phyloP scores from a whole-genome alignment of 371 early-diverging fungal genomes.

The Circinella minor region DNA sequence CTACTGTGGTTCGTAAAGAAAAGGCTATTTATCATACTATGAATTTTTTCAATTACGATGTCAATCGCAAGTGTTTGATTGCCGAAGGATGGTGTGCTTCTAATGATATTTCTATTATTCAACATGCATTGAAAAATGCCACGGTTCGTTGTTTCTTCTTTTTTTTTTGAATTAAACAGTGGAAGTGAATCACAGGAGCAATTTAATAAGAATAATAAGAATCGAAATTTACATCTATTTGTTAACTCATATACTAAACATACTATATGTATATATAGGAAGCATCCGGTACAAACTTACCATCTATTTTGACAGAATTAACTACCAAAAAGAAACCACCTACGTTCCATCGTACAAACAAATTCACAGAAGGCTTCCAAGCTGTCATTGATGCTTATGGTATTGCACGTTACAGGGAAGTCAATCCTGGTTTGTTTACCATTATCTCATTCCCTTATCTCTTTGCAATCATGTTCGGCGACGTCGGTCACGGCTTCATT shows the following conservation, averaged over 20 bases:
- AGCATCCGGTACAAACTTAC: slow-evolving; percentile 83
- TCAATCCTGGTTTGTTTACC: slow-evolving; percentile 99
- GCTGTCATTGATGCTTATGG: slow-evolving; percentile 98
- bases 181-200: too few relatives aligned
- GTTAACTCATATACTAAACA: too few relatives aligned
- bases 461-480: slow-evolving; percentile 99
- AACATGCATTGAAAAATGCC: slow-evolving; percentile 83
- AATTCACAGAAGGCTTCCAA: slow-evolving; percentile 97
- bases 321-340: slow-evolving; percentile 90
- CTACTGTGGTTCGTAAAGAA: slow-evolving; percentile 91
- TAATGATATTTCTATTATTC: slow-evolving; percentile 77
- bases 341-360: slow-evolving; percentile 95
- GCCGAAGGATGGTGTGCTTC: slow-evolving; percentile 98
- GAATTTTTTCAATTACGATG: slow-evolving; percentile 94
- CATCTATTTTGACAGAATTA: slow-evolving; percentile 86
- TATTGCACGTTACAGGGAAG: slow-evolving; percentile 98
- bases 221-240: too few relatives aligned
- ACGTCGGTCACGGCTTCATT: slow-evolving; percentile 97
- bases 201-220: too few relatives aligned
- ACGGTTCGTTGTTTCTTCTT: slow-evolving; percentile 54
- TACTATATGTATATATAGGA: slow-evolving; percentile 48
- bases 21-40: slow-evolving; percentile 97
- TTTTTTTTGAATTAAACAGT: neutral
- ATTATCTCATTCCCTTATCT: slow-evolving; percentile 98
- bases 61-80: slow-evolving; percentile 90